Evolutionary conservation across 2,329 filamentous ascomycete species (phyloP), one percentile per base, ranked within the genome.

Genomic region (Curvularia lunata): DNA sequence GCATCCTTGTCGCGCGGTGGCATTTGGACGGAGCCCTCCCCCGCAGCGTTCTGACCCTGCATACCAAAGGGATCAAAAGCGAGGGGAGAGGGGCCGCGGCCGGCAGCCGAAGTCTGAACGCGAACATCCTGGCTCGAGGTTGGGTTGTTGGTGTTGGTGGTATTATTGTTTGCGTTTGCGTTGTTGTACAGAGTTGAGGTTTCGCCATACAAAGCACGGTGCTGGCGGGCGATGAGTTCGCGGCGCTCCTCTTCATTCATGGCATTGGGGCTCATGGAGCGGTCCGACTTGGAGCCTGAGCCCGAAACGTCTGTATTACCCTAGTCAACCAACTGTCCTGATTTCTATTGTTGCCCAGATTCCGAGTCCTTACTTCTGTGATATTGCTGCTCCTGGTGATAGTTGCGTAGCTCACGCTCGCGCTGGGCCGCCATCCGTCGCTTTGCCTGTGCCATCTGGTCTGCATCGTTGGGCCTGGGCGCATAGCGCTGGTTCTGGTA

Each of bases 371-470:
- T 91, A 98, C 95, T 97, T 91, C 94, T 89, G 85, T 98, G 96
- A 83, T 96, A 98, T 88, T 99, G 95, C 87, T 99, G 95, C 87
- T 99, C 95, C 83, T 97, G 96, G 83, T 99, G 95, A 83, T 98
- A 97, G 82, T 98, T 99, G 81, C 95, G 92, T 80, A 99, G 89
- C 84, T 99, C 95, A 81, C 94, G 91, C 85, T 99, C 95, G 81
- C 95, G 91, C 83, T 98, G 95, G 79, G 95, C 95, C 75, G 95
- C 95, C 91, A 98, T 96, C 84, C 94, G 91, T 83, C 95, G 92
- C 86, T 98, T 98, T 74, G 92, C 93, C 87, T 98, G 95, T 85
- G 97, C 91, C 88, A 97, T 92, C 83, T 97, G 93, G 83, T 98
- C 95, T 79, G 92, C 91, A 83, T 98, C 95, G 84, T 85, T 93